Base-by-base conservation (phyloP, 179 eudicot genomes). In the Dionaea muscipula region DNA sequence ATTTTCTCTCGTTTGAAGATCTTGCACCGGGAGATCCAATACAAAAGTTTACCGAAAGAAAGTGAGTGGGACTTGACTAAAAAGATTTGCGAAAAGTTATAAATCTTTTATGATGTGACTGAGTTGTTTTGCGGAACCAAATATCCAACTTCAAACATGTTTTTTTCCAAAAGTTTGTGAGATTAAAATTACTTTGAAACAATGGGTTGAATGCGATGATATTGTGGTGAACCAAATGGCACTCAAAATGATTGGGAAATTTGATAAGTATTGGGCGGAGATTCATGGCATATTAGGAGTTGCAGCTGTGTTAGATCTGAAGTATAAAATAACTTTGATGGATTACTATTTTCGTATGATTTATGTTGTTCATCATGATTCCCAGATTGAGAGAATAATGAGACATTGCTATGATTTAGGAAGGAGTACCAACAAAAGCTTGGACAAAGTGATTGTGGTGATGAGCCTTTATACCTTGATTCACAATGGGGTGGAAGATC, bases 141-240 rank as follows among this genome's bases (percentile, higher is more conserved):
- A 21, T 62, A 40, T 54, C 61, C 58, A 1, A 69, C 68, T 21
- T 20, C 56, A 2, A 70, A 59, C 50, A 17, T 17, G 17, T 64
- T 47, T 35, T n/a, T 70, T 64, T 19, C n/a, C 49, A 0, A 58
- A 57, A 50, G 16, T 63, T 46, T 68, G 68, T 56, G 41, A 62
- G 17, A 57, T 68, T 24, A 51, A 38, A 19, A 11, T 35, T 16
- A 45, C 26, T 7, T 21, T 53, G 45, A 0, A 8, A 23, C 9
- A 10, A 1, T 62, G 54, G 60, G n/a, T 47, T 16, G 9, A 9
- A 2, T 26, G 24, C 19, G 2, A 13, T 18, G 16, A 19, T 18
- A 35, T 40, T 15, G 38, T 31, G 2, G 41, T 50, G 31, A 36
- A 17, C 21, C 17, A 6, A 4, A 69, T 69, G 69, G 53, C 69